Evolutionary conservation across 176 grass and related monocot species (phyloP).

Genomic region (Saccharum spontaneum): DNA sequence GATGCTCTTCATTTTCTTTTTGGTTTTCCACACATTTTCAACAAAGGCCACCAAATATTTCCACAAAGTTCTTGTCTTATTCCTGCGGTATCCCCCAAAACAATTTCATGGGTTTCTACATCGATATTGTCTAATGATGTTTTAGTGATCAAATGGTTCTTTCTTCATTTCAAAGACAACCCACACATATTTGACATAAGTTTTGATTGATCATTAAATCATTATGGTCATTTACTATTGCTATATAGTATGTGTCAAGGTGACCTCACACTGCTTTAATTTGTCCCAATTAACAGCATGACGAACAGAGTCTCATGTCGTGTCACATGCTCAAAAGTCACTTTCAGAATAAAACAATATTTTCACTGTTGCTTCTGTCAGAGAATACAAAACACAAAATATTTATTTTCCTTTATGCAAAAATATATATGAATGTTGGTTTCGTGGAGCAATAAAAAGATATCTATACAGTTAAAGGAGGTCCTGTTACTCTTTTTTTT

Average conservation of each 20-base stretch:
- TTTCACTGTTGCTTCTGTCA: neutral
- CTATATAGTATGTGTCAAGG: neutral
- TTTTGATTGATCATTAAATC: neutral
- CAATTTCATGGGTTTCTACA: neutral
- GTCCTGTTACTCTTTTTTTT: neutral
- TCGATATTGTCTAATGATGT: neutral
- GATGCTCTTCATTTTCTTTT: neutral
- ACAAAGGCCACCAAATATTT: neutral
- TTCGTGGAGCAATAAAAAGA: neutral
- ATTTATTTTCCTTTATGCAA: neutral
- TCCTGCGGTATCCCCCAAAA: neutral
- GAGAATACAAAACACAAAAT: neutral
- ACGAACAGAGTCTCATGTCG: neutral
- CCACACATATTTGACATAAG: neutral
- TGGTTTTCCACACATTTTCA: neutral
- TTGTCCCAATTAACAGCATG: neutral
- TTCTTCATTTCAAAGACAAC: neutral
- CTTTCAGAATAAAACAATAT: neutral
- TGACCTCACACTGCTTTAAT: neutral
- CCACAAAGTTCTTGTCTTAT: neutral
- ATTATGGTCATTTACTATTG: neutral
- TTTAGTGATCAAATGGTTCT: neutral
- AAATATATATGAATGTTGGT: neutral
- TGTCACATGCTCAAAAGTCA: neutral
- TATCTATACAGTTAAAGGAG: neutral